Conservation (phyloP, 495 filamentous ascomycete species). For the Neurospora sp. region DNA sequence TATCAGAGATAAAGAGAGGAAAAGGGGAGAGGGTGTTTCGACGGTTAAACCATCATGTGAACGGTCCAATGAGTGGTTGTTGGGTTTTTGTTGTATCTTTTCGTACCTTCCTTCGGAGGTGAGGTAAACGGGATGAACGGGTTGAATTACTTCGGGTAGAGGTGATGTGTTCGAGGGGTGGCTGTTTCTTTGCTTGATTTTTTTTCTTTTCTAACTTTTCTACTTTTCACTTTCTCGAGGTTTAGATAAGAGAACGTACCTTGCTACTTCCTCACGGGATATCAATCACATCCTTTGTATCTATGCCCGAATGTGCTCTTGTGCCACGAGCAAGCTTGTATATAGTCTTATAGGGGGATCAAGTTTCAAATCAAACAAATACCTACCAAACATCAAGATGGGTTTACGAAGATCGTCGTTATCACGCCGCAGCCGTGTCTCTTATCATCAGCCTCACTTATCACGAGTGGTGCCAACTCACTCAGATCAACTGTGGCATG, state of each 20-base stretch:
- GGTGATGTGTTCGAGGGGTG: background rate
- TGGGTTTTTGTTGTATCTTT: background rate
- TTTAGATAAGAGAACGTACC: background rate
- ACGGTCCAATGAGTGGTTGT: background rate
- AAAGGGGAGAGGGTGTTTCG: background rate
- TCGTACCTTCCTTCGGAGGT: background rate
- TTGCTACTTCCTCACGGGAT: background rate
- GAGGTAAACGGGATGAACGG: background rate
- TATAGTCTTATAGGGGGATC: too few relatives aligned
- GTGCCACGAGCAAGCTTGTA: background rate
- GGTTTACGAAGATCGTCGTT: background rate
- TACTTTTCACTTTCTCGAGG: background rate
- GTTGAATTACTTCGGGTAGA: background rate
- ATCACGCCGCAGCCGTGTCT: background rate
- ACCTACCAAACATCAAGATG: too few relatives aligned
- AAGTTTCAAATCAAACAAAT: too few relatives aligned
- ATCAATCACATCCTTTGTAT: background rate
- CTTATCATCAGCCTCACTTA: background rate
- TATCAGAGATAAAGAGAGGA: background rate
- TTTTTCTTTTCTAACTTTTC: background rate
- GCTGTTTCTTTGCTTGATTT: background rate
- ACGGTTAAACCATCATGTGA: background rate
- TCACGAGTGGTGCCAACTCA: background rate
- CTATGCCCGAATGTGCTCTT: background rate
- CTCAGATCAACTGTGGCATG: background rate